These are phyloP conservation scores for Ceratocystis papillata DNA, from an alignment of 2,329 filamentous ascomycete genomes.

Conservation along the genomic window DNA sequence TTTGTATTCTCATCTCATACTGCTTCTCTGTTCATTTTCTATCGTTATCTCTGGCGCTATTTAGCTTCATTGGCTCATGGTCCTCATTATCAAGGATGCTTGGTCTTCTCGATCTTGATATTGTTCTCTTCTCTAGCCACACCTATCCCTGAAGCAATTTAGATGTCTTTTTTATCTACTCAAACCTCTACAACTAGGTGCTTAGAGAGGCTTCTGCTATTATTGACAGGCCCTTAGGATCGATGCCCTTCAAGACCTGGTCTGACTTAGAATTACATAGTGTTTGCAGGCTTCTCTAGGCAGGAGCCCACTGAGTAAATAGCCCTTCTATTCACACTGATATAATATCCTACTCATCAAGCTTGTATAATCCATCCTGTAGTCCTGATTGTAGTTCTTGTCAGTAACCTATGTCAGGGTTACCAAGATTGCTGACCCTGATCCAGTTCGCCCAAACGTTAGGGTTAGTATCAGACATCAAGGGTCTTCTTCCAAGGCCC, in stretches of 20 bases:
- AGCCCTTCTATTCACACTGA: background rate
- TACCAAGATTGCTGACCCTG: too few relatives aligned
- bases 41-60: background rate
- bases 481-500: too few relatives aligned
- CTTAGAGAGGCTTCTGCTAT: background rate
- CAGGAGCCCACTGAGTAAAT: background rate
- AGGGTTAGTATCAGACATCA: too few relatives aligned
- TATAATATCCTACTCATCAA: background rate
- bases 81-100: background rate
- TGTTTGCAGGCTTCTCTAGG: background rate
- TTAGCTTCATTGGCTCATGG: background rate
- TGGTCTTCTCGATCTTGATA: background rate
- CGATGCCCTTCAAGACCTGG: background rate
- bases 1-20: background rate
- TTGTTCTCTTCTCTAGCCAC: background rate
- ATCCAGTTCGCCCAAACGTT: too few relatives aligned
- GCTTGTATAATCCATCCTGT: background rate
- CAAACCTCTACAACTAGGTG: background rate
- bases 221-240: background rate
- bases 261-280: background rate
- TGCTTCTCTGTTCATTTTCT: background rate
- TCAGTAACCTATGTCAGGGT: too few relatives aligned
- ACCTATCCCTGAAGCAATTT: background rate
- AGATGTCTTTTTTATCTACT: background rate
- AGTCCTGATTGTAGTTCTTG: too few relatives aligned